These are phyloP conservation scores for Monilinia fructicola DNA, from an alignment of 2,329 filamentous ascomycete genomes.

Conservation along the genomic window DNA sequence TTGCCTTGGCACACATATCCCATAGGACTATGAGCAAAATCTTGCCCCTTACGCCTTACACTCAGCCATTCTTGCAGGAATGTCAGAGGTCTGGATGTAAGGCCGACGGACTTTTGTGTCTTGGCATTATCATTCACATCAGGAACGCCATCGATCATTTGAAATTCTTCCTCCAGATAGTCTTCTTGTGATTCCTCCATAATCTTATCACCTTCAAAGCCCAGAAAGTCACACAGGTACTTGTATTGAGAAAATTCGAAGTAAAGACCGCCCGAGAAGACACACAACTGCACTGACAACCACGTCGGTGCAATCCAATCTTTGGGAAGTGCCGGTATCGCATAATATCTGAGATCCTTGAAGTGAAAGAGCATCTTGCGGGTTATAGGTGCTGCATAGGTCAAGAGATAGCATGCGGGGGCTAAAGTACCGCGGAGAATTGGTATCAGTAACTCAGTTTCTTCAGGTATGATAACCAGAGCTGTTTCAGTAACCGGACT, in stretches of 20 bases:
- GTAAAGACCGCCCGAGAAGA: background rate
- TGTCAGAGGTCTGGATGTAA: conserved; percentile 43
- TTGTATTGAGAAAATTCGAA: background rate
- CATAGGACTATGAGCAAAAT: conserved; percentile 60
- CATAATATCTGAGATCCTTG: background rate
- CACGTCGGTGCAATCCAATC: background rate
- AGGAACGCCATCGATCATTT: too few relatives aligned
- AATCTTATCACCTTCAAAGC: too few relatives aligned
- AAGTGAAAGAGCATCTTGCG: background rate
- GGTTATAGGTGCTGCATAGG: background rate
- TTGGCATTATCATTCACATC: background rate
- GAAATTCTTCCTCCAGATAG: too few relatives aligned
- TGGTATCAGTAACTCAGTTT: background rate
- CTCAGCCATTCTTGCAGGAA: conserved; percentile 60
- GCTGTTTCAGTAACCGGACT: background rate
- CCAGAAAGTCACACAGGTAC: too few relatives aligned
- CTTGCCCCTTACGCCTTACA: conserved; percentile 54
- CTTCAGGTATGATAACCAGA: background rate
- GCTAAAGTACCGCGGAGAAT: background rate
- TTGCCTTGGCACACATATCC: conserved; percentile 45
- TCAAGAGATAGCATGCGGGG: background rate
- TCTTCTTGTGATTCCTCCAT: too few relatives aligned
- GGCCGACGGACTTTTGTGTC: background rate
- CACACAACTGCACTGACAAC: background rate
- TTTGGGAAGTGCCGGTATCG: background rate